Percentiles rank a stretch among this genome's conserved stretches.
Conservation (phyloP, 306 rosid genomes). For the Dicorynia guianensis region DNA sequence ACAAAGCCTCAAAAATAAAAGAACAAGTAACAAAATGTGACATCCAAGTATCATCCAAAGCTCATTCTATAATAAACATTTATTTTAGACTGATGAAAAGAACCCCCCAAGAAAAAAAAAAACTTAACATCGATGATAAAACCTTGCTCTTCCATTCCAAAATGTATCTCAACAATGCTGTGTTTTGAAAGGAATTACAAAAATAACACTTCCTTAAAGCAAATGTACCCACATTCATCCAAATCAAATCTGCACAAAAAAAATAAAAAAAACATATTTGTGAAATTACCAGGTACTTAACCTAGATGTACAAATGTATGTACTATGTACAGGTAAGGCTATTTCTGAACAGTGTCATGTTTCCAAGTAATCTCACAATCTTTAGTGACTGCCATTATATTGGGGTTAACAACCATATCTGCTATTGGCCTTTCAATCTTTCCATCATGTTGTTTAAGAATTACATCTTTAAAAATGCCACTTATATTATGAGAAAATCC, state of each 20-base stretch:
- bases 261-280: slow-evolving; percentile 11
- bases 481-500: neutral
- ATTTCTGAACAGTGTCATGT: slow-evolving; percentile 20
- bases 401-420: neutral
- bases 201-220: slow-evolving; percentile 17
- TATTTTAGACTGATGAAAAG: slow-evolving; percentile 1
- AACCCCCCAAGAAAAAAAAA: neutral
- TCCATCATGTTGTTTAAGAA: slow-evolving; percentile 18
- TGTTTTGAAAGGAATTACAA: slow-evolving; percentile 2
- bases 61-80: slow-evolving; percentile 13
- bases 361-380: slow-evolving; percentile 8
- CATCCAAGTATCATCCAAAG: slow-evolving; percentile 20
- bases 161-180: neutral
- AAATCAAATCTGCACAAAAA: slow-evolving; percentile 1
- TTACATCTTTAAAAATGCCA: slow-evolving; percentile 2
- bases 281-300: neutral
- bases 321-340: slow-evolving; percentile 21
- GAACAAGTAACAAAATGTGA: slow-evolving; percentile 6
- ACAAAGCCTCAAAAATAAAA: slow-evolving; percentile 4
- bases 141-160: neutral
- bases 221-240: slow-evolving; percentile 14
- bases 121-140: slow-evolving; percentile 9
- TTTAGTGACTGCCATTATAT: neutral
- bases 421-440: neutral
- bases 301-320: slow-evolving; percentile 10